Base-by-base conservation (phyloP, 441 rosid genomes). In the Erodium texanum region DNA sequence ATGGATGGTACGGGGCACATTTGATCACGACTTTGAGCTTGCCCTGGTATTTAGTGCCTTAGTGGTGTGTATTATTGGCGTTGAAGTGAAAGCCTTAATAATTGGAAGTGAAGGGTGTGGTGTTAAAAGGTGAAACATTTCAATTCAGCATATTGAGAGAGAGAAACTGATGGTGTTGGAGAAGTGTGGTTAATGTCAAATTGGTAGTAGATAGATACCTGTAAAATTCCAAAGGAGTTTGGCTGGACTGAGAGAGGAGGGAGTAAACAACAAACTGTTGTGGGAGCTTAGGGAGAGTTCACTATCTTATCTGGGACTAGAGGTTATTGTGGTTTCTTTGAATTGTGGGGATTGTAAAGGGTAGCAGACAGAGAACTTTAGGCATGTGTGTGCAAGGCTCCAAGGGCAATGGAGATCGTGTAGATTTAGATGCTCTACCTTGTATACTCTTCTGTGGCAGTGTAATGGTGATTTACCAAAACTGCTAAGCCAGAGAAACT, bases 71-170 rank as follows among this genome's bases (percentile, higher is more conserved):
- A 56, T 56, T 56, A 56, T 56, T 56, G 62, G 62, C 23, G 24
- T 18, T 56, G 62, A 56, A 56, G 62, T 56, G 62, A 56, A 20
- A 56, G 24, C 62, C 62, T 70, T 76, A 79, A 83, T 83, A 82
- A 81, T 85, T 79, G 86, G 64, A 72, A 71, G 68, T 68, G 66
- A 66, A 71, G 70, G 70, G 24, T 52, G 61, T 52, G 64, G 65
- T 62, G 72, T 72, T 71, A 68, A 72, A 76, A 64, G 69, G 71
- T 82, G 71, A 72, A 73, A 66, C 24, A 36, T 34, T 69, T 66
- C 63, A 52, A 19, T 16, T 68, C 67, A n/a, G n/a, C n/a, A n/a
- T n/a, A 81, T 80, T 73, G 74, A 64, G 72, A 66, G 77, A 74
- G 77, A 64, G 72, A 68, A 70, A 66, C 24, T 5, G 11, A 56